Evolutionary conservation across 2,329 filamentous ascomycete species (phyloP).

Genomic region (Davidsoniella neocaledoniae): DNA sequence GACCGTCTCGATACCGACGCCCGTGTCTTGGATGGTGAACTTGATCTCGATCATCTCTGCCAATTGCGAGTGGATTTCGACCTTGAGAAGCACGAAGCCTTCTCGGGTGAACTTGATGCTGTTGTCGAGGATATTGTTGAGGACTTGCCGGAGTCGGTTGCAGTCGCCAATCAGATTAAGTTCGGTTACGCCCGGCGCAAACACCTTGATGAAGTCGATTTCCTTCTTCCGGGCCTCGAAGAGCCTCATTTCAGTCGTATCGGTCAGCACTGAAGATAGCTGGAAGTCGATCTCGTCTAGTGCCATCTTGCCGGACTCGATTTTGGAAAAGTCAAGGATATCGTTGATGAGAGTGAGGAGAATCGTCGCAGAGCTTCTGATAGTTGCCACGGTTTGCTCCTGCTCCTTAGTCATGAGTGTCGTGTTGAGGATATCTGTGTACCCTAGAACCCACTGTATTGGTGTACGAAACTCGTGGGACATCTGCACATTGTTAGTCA

Average conservation of each 20-base stretch:
- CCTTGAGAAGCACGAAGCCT: slow-evolving; percentile 50
- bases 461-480: slow-evolving; percentile 66
- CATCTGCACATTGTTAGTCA: slow-evolving; percentile 32
- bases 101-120: slow-evolving; percentile 59
- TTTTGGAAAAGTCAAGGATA: slow-evolving; percentile 78
- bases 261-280: slow-evolving; percentile 53
- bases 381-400: slow-evolving; percentile 58
- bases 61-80: slow-evolving; percentile 46
- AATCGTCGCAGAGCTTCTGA: slow-evolving; percentile 64
- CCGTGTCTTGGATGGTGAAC: slow-evolving; percentile 61
- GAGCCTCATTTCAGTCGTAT: slow-evolving; percentile 74
- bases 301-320: slow-evolving; percentile 60
- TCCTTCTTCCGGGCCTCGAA: slow-evolving; percentile 72
- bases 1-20: slow-evolving; percentile 67
- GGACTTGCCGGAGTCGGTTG: slow-evolving; percentile 65
- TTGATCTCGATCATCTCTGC: slow-evolving; percentile 48
- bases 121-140: slow-evolving; percentile 64
- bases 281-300: slow-evolving; percentile 72
- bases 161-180: slow-evolving; percentile 72
- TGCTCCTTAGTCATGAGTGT: slow-evolving; percentile 54
- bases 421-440: slow-evolving; percentile 58
- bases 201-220: slow-evolving; percentile 50
- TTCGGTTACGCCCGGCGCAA: slow-evolving; percentile 40
- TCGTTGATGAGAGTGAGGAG: slow-evolving; percentile 80
- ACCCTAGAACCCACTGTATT: slow-evolving; percentile 65